phyloP scores from a whole-genome alignment of 768 basidiomycete species.

The Gelatoporia subvermispora region DNA sequence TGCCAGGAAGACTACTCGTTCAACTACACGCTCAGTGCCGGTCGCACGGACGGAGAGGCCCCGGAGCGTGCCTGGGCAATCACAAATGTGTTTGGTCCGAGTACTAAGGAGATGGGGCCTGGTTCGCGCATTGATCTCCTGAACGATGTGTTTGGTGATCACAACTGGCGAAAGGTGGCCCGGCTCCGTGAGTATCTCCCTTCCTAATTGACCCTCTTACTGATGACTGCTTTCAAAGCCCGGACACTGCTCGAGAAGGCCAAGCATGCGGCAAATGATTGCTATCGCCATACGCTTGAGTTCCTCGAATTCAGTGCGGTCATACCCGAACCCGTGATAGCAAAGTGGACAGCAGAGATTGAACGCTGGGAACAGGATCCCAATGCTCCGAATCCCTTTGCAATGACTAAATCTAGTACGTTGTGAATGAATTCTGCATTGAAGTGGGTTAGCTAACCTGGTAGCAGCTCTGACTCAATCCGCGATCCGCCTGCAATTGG shows the following conservation, averaged over 20 bases:
- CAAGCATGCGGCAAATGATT: not conserved
- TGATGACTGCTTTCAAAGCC: not conserved
- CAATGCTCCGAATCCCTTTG: conserved; percentile 16
- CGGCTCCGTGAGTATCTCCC: conserved; percentile 18
- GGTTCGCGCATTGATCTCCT: conserved; percentile 29
- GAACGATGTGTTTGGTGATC: conserved; percentile 32
- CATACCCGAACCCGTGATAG: not conserved
- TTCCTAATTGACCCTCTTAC: not conserved
- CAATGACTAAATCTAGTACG: not conserved
- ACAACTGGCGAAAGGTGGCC: conserved; percentile 31
- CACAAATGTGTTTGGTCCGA: conserved; percentile 26
- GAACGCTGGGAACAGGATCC: conserved; percentile 21
- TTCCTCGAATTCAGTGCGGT: no score
- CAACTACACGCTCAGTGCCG: conserved; percentile 23
- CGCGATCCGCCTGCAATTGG: conserved; percentile 17
- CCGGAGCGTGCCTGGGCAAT: conserved; percentile 34
- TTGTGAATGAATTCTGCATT: no score
- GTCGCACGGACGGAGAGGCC: conserved; percentile 31
- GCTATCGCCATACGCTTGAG: not conserved
- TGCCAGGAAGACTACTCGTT: conserved; percentile 30
- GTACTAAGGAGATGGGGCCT: conserved; percentile 33
- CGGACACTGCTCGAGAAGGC: not conserved
- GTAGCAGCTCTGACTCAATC: no score
- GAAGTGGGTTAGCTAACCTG: no score
- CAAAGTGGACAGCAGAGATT: conserved; percentile 17